These are phyloP conservation scores for Wickerhamomyces rabaulensis DNA, from an alignment of 805 yeast genomes.

Conservation along the genomic window DNA sequence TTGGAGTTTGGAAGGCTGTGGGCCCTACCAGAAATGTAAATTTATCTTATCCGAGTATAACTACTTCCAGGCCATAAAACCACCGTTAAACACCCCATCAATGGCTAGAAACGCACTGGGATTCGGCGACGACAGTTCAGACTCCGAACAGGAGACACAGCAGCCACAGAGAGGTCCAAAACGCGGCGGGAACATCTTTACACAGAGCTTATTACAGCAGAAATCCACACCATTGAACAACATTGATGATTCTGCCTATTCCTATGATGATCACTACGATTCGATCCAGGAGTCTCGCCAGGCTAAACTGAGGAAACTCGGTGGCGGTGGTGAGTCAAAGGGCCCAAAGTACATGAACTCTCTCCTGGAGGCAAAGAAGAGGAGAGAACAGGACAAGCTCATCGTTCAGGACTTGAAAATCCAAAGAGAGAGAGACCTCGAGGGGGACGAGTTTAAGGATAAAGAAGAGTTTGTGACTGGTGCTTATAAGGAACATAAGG, in stretches of 20 bases:
- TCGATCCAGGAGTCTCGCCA: conserved; percentile 24
- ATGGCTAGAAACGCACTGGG: conserved; percentile 14
- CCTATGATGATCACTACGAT: conserved; percentile 45
- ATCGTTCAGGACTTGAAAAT: conserved; percentile 32
- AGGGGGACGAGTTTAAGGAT: conserved; percentile 32
- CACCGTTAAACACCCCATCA: neutral
- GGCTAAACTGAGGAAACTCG: conserved; percentile 3
- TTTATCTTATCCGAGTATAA: neutral
- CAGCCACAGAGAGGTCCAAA: neutral
- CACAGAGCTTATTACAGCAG: conserved; percentile 4
- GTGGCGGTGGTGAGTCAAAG: neutral
- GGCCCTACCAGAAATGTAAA: too few species aligned
- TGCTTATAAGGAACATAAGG: conserved; percentile 35
- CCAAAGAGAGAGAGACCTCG: conserved; percentile 33
- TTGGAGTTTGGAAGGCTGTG: too few species aligned
- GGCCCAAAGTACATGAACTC: conserved; percentile 33
- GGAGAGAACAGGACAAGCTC: conserved; percentile 41
- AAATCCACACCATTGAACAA: neutral
- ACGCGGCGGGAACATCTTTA: neutral
- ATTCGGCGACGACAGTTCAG: conserved; percentile 6
- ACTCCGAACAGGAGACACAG: conserved; percentile 3
- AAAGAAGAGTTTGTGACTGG: conserved; percentile 44
- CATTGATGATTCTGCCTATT: conserved; percentile 23
- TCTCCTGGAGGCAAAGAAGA: conserved; percentile 38
- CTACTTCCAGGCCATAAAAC: too few species aligned